phyloP scores from a whole-genome alignment of 805 yeast genomes.

The Lachancea meyersii region DNA sequence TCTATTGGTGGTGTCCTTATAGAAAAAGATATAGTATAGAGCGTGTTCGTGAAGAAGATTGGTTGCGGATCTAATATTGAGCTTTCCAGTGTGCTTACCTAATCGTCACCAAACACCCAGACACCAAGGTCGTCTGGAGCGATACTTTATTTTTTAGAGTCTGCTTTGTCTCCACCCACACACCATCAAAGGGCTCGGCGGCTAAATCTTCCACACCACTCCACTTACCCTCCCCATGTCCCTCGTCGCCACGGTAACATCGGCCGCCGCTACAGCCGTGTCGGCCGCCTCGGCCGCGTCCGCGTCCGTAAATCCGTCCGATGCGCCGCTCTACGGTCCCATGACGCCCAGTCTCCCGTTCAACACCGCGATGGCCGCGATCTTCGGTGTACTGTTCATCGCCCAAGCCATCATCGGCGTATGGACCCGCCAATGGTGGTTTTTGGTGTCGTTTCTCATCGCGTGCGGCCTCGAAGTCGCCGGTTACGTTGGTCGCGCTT shows the following conservation, averaged over 20 bases:
- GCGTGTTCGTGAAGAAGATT: too few species aligned
- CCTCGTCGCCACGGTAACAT: neutral
- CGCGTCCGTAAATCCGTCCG: slow-evolving; percentile 1
- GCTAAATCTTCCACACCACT: too few species aligned
- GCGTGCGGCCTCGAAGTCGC: slow-evolving; percentile 56
- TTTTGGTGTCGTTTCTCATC: slow-evolving; percentile 48
- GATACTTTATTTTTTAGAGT: too few species aligned
- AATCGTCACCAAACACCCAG: too few species aligned
- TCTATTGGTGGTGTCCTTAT: too few species aligned
- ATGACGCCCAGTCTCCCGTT: slow-evolving; percentile 49
- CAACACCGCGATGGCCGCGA: slow-evolving; percentile 49
- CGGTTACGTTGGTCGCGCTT: slow-evolving; percentile 60
- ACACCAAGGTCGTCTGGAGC: too few species aligned
- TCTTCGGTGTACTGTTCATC: slow-evolving; percentile 45
- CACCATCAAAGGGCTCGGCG: too few species aligned
- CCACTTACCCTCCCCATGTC: too few species aligned
- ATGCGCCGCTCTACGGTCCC: slow-evolving; percentile 32
- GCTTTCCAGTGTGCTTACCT: too few species aligned
- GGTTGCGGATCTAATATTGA: too few species aligned
- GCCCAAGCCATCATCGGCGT: slow-evolving; percentile 40
- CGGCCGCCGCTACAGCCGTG: neutral
- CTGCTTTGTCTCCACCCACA: too few species aligned
- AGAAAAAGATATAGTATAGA: too few species aligned
- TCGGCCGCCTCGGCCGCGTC: slow-evolving; percentile 1
- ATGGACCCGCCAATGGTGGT: slow-evolving; percentile 56